Evolutionary conservation across 306 rosid genomes (phyloP).

Genomic region (Casuarina glauca): DNA sequence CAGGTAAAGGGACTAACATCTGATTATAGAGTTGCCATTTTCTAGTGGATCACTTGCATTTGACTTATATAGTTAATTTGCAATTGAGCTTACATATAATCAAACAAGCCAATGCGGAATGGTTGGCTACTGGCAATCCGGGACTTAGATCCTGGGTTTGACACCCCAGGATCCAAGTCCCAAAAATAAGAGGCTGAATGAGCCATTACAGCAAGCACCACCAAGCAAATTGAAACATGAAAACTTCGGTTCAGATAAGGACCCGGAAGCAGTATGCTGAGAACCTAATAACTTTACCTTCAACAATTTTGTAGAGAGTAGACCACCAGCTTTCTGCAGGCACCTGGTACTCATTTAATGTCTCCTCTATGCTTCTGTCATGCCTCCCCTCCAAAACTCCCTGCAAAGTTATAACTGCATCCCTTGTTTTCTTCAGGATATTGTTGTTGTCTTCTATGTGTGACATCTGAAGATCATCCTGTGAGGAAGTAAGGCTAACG

Average conservation of each 20-base stretch:
- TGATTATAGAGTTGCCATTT: no score
- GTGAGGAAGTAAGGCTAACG: slow-evolving; percentile 64
- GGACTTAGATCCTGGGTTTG: no score
- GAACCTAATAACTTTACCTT: slow-evolving; percentile 41
- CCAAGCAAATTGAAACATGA: no score
- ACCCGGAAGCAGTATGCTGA: background rate
- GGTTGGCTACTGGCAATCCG: no score
- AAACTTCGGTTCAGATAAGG: background rate
- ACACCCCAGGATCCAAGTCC: no score
- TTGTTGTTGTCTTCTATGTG: slow-evolving; percentile 33
- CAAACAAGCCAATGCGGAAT: no score
- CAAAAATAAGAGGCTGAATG: no score
- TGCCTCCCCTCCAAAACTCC: slow-evolving; percentile 83
- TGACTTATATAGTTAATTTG: no score
- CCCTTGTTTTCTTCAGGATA: slow-evolving; percentile 52
- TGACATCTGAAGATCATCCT: slow-evolving; percentile 53
- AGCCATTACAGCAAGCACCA: no score
- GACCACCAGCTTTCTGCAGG: slow-evolving; percentile 75
- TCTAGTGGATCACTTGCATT: no score
- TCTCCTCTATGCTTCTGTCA: slow-evolving; percentile 56
- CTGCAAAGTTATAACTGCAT: slow-evolving; percentile 64
- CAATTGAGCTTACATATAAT: no score
- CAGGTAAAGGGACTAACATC: no score
- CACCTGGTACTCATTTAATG: slow-evolving; percentile 41
- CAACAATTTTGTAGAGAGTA: slow-evolving; percentile 57